Evolutionary conservation across 75 land plant genomes (phyloP), one percentile per base, ranked within the genome.

Genomic region (Selaginella moellendorffii): DNA sequence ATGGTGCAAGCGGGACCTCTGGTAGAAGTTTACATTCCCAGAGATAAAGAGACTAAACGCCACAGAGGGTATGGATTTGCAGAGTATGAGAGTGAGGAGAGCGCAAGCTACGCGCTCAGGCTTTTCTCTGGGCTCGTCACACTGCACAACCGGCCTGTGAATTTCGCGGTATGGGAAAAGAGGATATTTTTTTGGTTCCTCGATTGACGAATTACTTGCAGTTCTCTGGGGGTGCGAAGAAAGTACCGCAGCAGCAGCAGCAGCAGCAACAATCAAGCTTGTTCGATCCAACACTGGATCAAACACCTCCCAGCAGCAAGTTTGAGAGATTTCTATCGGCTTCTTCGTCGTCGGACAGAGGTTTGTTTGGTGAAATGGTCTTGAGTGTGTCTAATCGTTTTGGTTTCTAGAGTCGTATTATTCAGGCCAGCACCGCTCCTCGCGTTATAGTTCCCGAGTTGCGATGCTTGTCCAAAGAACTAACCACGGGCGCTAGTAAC

Each of bases 61-160:
- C 76, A 79, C 53, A 87, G 84, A 64, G 97, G 97, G 0, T 87
- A 59, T 75, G 97, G 82, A 24, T 91, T 91, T 83, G 86, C 84
- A 2, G 89, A 91, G 62, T 91, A 82, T 74, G 81, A 81, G 66
- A 63, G 81, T 0, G 83, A 79, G 51, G 83, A 82, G 70, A 79
- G 84, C 68, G 97, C 97, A 5, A 72, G 81, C 1, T 91, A 91
- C 78, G 97, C 97, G 29, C 71, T 91, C 2, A 80, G 52, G 67
- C 79, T 91, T 5, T 91, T 91, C 65, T 69, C 84, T 60, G 93
- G 97, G 19, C 75, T 91, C 28, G 89, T 91, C 22, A 76, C 65
- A 24, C 88, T 91, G 20, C 59, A 82, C 71, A 84, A 77, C 29
- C 73, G 74, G 19, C 68, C 75, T 12, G 54, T 87, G 29, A 78